These are phyloP conservation scores for Neonectria punicea DNA, from an alignment of 2,329 filamentous ascomycete species.

Conservation along the genomic window DNA sequence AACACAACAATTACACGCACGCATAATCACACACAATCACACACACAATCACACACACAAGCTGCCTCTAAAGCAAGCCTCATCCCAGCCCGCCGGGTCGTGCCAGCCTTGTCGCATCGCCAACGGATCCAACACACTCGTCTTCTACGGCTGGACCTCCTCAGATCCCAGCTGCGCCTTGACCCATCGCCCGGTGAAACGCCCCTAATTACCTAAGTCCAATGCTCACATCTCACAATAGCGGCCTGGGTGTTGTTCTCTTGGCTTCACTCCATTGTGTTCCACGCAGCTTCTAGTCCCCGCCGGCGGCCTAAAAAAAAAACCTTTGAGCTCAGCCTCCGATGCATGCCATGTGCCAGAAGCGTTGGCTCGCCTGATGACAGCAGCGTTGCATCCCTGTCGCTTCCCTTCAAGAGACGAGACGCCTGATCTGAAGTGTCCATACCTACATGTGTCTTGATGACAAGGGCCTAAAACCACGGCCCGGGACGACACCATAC, in stretches of 20 bases:
- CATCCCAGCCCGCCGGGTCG: conserved; percentile 19
- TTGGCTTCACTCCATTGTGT: conserved; percentile 6
- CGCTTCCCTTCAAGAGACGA: not conserved
- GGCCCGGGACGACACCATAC: conserved; percentile 7
- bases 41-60: conserved; percentile 1
- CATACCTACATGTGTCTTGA: not conserved
- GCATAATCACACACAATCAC: not conserved
- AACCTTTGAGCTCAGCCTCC: not conserved
- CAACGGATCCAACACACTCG: conserved; percentile 8
- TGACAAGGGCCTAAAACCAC: conserved; percentile 11
- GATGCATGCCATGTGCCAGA: not conserved
- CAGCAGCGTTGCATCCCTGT: not conserved
- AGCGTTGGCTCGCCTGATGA: not conserved
- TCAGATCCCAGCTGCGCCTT: conserved; percentile 8
- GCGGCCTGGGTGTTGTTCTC: conserved; percentile 4
- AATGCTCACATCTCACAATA: not conserved
- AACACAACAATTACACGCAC: not conserved
- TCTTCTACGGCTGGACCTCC: not conserved
- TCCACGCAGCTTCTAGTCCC: conserved; percentile 17
- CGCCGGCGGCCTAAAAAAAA: not conserved
- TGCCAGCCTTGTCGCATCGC: conserved; percentile 14
- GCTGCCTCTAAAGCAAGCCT: conserved; percentile 11
- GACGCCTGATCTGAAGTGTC: no score
- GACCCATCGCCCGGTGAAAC: conserved; percentile 12
- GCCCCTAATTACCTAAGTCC: conserved; percentile 2